phyloP scores from a whole-genome alignment of 208 protist genomes.

The Leishmania gerbilli region DNA sequence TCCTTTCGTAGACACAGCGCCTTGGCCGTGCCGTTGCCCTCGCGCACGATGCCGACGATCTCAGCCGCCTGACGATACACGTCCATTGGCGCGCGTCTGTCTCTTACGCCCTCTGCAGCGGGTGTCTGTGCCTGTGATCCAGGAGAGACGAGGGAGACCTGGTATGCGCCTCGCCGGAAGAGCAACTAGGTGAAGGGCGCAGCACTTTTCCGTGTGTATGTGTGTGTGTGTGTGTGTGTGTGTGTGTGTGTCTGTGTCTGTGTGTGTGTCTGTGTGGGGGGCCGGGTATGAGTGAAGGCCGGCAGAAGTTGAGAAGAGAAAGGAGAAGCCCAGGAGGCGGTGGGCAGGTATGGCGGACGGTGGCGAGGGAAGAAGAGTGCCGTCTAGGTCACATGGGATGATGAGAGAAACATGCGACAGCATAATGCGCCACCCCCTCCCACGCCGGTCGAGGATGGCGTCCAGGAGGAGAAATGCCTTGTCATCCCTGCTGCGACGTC shows the following conservation, averaged over 20 bases:
- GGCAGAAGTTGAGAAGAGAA: background rate
- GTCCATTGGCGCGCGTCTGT: slow-evolving; percentile 61
- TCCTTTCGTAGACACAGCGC: slow-evolving; percentile 91
- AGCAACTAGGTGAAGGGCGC: background rate
- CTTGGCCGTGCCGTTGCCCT: slow-evolving; percentile 84
- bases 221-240: background rate
- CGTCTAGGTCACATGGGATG: background rate
- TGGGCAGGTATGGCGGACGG: background rate
- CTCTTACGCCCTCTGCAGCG: background rate
- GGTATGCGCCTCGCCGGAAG: background rate
- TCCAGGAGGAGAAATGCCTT: background rate
- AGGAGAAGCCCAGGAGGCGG: background rate
- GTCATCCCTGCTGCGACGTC: background rate
- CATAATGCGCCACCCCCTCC: background rate
- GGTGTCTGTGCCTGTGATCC: background rate
- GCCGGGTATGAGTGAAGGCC: background rate
- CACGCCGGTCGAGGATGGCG: background rate
- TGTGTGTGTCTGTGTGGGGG: background rate
- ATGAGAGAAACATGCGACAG: background rate
- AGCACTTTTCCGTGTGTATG: background rate
- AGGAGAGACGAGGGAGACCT: background rate
- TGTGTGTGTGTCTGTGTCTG: too few relatives aligned
- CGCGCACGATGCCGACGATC: slow-evolving; percentile 71
- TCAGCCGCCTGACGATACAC: slow-evolving; percentile 89
- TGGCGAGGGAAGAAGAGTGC: background rate